Base-by-base conservation (phyloP, 805 yeast species). In the Kregervanrija pseudodelftensis region DNA sequence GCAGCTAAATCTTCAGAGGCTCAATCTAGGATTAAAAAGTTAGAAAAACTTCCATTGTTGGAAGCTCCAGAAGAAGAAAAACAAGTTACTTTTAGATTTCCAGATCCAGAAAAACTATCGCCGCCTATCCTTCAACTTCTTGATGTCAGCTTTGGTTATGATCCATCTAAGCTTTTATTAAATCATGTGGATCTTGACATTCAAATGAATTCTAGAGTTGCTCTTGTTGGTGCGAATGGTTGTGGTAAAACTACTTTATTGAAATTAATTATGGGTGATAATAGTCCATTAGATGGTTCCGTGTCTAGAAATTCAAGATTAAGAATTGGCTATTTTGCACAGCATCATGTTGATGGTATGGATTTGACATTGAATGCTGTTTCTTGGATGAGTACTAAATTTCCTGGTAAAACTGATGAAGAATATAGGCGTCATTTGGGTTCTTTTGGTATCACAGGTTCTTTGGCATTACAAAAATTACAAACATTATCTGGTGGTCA, bases 1-100 rank as follows among this genome's bases (percentile, higher is more conserved):
- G 99, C 99, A 2, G 98, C 97, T 33, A 91, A 90, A 65, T 86
- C 98, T 0, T 80, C 89, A 9, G 99, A 93, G 68, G 99, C 99
- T 0, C 99, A 93, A 67, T 89, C 97, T 5, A 82, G 99, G 70
- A 93, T 93, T 65, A 93, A 93, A 65, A 93, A 93, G 62, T 75
- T 93, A 68, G 99, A 93, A 65, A 93, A 93, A 61, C 71, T 93
- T 53, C 99, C 99, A 3, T 68, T 85, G 10, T 71, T 93, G 59
- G 97, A 91, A 63, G 83, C 95, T 34, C 99, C 99, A 15, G 95
- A 88, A 65, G 95, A 87, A 55, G 98, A 91, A 41, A 85, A 85
- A 57, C 76, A 74, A 32, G 76, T 89, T 52, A 80, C 83, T 3
- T 93, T 93, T 76, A 82, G 79, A 56, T 93, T 93, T 73, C 97